A percentile compares a stretch with the other conserved stretches of the same genome.
Evolutionary conservation across 306 rosid species (phyloP).

Genomic region (Vigna trinervia): DNA sequence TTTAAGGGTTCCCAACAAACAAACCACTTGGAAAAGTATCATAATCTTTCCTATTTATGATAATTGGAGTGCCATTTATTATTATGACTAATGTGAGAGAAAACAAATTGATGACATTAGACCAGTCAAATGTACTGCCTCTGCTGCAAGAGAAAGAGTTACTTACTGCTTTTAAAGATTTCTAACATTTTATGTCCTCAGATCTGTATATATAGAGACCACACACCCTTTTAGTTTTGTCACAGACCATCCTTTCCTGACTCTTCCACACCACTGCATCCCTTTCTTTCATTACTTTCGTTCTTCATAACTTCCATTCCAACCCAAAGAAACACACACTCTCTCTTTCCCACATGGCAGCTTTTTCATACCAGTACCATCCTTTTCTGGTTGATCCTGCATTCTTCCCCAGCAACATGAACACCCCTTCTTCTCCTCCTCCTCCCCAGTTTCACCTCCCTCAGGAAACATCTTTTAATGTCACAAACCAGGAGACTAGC

Average conservation of each 20-base stretch:
- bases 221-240: slow-evolving; percentile 40
- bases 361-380: slow-evolving; percentile 67
- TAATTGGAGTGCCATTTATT: slow-evolving; percentile 2
- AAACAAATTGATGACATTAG: neutral
- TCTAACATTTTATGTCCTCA: slow-evolving; percentile 31
- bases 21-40: neutral
- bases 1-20: neutral
- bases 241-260: slow-evolving; percentile 53
- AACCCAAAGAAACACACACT: neutral
- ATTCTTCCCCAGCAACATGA: slow-evolving; percentile 47
- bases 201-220: slow-evolving; percentile 58
- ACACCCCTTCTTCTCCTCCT: slow-evolving; percentile 39
- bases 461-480: slow-evolving; percentile 40
- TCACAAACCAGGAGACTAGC: slow-evolving; percentile 50
- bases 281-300: slow-evolving; percentile 50
- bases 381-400: slow-evolving; percentile 60
- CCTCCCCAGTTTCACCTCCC: slow-evolving; percentile 38
- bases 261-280: slow-evolving; percentile 31
- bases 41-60: neutral
- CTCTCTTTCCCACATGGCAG: slow-evolving; percentile 57
- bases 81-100: slow-evolving; percentile 15
- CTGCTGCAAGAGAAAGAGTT: slow-evolving; percentile 27
- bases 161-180: slow-evolving; percentile 40
- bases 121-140: slow-evolving; percentile 46
- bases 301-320: slow-evolving; percentile 47